Conservation (phyloP, 1,284 basidiomycete species). For the Boletus smithii region DNA sequence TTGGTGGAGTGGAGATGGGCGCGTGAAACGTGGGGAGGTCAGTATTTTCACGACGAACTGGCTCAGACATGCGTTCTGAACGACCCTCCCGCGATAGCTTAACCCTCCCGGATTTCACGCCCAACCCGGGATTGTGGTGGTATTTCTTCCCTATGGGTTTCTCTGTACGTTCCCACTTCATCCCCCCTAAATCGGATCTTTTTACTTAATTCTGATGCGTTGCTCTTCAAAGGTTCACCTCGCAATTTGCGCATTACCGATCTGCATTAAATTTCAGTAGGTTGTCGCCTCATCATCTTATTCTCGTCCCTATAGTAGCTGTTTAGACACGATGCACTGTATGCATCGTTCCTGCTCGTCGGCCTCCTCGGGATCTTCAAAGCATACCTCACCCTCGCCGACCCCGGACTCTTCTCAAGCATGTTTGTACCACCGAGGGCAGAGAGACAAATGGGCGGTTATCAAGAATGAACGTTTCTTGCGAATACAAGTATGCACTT, state of each 20-base stretch:
- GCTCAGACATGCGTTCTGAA: constrained; percentile 1
- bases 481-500: no score
- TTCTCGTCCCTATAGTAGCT: neutral
- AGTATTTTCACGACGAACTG: constrained; percentile 30
- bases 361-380: constrained; percentile 87
- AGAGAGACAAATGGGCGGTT: no score
- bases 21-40: constrained; percentile 83
- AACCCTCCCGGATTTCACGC: constrained; percentile 81
- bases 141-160: constrained; percentile 99
- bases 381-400: constrained; percentile 87
- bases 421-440: no score
- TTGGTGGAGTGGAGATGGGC: constrained; percentile 68
- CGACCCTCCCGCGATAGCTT: constrained; percentile 41
- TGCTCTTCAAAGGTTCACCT: constrained; percentile 67
- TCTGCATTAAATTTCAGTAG: constrained; percentile 85
- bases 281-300: constrained; percentile 18
- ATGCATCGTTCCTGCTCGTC: constrained; percentile 72
- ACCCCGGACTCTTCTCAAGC: constrained; percentile 86
- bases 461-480: no score
- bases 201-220: neutral
- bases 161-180: constrained; percentile 53
- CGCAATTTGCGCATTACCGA: constrained; percentile 78
- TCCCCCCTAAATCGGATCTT: no score
- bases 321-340: constrained; percentile 78
- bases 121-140: constrained; percentile 96